A percentile compares a stretch with the other conserved stretches of the same genome.
Conservation (phyloP, 257 asterid genomes). For the Scutellaria minor region DNA sequence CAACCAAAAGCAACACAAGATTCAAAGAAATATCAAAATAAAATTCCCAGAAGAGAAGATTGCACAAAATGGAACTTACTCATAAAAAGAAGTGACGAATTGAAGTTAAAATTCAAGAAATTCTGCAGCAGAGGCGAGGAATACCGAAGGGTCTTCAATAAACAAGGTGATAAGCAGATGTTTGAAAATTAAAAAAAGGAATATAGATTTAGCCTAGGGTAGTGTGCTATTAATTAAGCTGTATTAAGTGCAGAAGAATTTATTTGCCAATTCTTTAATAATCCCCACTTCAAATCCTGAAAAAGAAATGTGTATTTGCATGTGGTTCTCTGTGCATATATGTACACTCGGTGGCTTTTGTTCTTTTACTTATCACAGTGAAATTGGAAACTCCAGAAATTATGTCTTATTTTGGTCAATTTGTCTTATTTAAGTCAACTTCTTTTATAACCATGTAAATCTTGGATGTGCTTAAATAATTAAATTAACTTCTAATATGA, state of each 20-base stretch:
- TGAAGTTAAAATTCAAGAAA: conserved; percentile 8
- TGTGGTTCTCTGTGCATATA: conserved; percentile 26
- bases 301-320: conserved; percentile 9
- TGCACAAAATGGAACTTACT: conserved; percentile 34
- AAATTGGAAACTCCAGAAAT: too few species aligned
- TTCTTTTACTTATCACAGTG: not conserved
- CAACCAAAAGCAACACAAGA: not conserved
- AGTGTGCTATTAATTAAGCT: conserved; percentile 21
- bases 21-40: not conserved
- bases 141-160: conserved; percentile 18
- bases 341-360: too few species aligned
- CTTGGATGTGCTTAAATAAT: too few species aligned
- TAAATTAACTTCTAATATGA: too few species aligned
- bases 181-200: not conserved
- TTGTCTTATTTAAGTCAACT: too few species aligned
- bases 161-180: conserved; percentile 17
- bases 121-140: not conserved
- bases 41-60: not conserved
- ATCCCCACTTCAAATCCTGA: conserved; percentile 22
- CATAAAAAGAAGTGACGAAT: conserved; percentile 3
- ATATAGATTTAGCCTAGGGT: conserved; percentile 33
- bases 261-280: conserved; percentile 34
- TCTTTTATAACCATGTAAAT: too few species aligned
- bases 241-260: conserved; percentile 38
- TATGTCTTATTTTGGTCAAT: too few species aligned